Evolutionary conservation across 2,329 filamentous ascomycete species (phyloP).

Genomic region (Aspergillus spinulosporus): DNA sequence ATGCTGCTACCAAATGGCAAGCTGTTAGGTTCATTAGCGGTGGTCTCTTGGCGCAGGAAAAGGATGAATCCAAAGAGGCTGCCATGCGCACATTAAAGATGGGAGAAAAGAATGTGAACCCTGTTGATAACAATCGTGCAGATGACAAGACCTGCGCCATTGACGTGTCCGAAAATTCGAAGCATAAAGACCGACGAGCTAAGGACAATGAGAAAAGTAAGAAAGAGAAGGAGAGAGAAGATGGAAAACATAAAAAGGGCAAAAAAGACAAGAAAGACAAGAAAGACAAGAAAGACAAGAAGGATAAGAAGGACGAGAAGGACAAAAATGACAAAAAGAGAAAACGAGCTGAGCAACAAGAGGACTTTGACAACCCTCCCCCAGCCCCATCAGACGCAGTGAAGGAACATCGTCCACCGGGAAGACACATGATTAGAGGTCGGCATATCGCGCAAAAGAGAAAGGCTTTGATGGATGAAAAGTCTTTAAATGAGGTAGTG

Average conservation of each 20-base stretch:
- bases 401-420: slow-evolving; percentile 50
- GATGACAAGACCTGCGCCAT: not conserved
- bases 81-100: not conserved
- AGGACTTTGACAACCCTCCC: slow-evolving; percentile 27
- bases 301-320: slow-evolving; percentile 32
- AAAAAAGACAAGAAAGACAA: slow-evolving; percentile 15
- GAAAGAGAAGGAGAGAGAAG: slow-evolving; percentile 18
- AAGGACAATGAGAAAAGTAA: slow-evolving; percentile 10
- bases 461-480: slow-evolving; percentile 75
- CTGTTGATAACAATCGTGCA: not conserved
- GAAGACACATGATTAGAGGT: slow-evolving; percentile 72
- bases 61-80: slow-evolving; percentile 41
- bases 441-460: slow-evolving; percentile 87
- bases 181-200: slow-evolving; percentile 12
- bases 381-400: slow-evolving; percentile 44
- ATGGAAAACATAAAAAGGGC: slow-evolving; percentile 21
- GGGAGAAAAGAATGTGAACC: not conserved
- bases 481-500: slow-evolving; percentile 80
- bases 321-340: slow-evolving; percentile 39
- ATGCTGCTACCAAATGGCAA: slow-evolving; percentile 74
- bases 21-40: slow-evolving; percentile 82
- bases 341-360: slow-evolving; percentile 33
- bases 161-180: not conserved
- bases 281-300: slow-evolving; percentile 24
- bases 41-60: slow-evolving; percentile 67